Evolutionary conservation across 495 filamentous ascomycete species (phyloP).

Genomic region (Daldinia concentrica): DNA sequence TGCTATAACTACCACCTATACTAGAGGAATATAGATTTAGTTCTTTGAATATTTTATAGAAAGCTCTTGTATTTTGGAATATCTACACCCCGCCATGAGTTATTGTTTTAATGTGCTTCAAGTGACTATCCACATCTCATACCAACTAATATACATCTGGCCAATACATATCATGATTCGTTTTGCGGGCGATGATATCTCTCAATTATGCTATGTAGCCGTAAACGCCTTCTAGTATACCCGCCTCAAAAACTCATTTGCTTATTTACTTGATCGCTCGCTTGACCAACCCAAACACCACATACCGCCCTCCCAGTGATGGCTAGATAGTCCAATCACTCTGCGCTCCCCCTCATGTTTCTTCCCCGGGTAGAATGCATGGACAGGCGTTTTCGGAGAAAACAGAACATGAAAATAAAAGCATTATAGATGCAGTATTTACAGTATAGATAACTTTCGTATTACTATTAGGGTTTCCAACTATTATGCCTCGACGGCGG

Average conservation of each 20-base stretch:
- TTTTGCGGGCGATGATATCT: constrained; percentile 10
- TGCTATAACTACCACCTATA: background rate
- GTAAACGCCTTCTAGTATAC: constrained; percentile 1
- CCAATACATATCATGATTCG: background rate
- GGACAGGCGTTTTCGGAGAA: constrained; percentile 6
- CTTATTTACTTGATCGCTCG: constrained; percentile 7
- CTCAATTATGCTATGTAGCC: constrained; percentile 27
- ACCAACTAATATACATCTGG: background rate
- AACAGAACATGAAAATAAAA: background rate
- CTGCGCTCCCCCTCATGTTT: constrained; percentile 15
- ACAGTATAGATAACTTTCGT: constrained; percentile 2
- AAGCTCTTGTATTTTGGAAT: background rate
- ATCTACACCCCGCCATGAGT: background rate
- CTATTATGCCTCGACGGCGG: constrained; percentile 23
- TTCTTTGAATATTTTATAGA: background rate
- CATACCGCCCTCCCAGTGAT: background rate
- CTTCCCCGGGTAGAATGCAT: constrained; percentile 10
- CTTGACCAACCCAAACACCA: background rate
- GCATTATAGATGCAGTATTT: constrained; percentile 22
- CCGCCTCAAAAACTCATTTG: constrained; percentile 7
- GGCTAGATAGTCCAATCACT: constrained; percentile 11
- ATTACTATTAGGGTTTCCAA: background rate
- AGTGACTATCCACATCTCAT: background rate
- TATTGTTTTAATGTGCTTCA: background rate
- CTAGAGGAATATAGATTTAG: background rate